A percentile compares a stretch with the other conserved stretches of the same genome.
These are phyloP conservation scores for Exophiala dermatitidis DNA, from an alignment of 2,329 filamentous ascomycete genomes.

Conservation along the genomic window DNA sequence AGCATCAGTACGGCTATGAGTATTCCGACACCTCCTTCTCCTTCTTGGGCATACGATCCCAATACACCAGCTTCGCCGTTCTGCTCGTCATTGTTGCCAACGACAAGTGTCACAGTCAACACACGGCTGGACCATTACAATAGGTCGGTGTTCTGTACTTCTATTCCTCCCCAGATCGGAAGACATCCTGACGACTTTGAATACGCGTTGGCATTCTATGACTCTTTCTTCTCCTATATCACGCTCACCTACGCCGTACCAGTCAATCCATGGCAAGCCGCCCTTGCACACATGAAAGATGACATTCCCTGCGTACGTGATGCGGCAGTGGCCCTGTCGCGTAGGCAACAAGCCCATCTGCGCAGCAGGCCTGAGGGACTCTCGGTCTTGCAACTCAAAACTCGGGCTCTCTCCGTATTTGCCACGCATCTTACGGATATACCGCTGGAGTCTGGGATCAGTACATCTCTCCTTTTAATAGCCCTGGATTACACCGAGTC, in stretches of 20 bases:
- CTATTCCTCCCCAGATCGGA: slow-evolving; percentile 6
- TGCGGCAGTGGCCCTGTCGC: slow-evolving; percentile 17
- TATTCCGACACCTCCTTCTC: not conserved
- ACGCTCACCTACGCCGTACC: slow-evolving; percentile 20
- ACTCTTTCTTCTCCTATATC: slow-evolving; percentile 17
- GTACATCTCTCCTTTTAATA: slow-evolving; percentile 17
- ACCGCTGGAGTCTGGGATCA: slow-evolving; percentile 17
- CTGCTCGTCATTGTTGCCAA: slow-evolving; percentile 5
- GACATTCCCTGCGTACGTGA: slow-evolving; percentile 19
- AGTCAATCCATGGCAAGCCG: slow-evolving; percentile 22
- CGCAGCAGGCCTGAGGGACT: slow-evolving; percentile 11
- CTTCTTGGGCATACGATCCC: not conserved
- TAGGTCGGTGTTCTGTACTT: not conserved
- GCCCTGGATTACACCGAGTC: slow-evolving; percentile 21
- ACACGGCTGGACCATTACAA: not conserved
- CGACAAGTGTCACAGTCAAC: not conserved
- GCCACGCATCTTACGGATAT: slow-evolving; percentile 16
- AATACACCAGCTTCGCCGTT: slow-evolving; percentile 4
- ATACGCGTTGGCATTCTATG: slow-evolving; percentile 16
- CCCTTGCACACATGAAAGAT: slow-evolving; percentile 15
- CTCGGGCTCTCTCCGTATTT: slow-evolving; percentile 16
- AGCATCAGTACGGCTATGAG: not conserved
- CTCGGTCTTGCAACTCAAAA: slow-evolving; percentile 16
- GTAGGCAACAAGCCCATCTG: slow-evolving; percentile 21
- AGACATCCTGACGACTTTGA: slow-evolving; percentile 10